Evolutionary conservation across 1,284 basidiomycete genomes (phyloP), one percentile per base, ranked within the genome.

Genomic region (Trametes sp.): DNA sequence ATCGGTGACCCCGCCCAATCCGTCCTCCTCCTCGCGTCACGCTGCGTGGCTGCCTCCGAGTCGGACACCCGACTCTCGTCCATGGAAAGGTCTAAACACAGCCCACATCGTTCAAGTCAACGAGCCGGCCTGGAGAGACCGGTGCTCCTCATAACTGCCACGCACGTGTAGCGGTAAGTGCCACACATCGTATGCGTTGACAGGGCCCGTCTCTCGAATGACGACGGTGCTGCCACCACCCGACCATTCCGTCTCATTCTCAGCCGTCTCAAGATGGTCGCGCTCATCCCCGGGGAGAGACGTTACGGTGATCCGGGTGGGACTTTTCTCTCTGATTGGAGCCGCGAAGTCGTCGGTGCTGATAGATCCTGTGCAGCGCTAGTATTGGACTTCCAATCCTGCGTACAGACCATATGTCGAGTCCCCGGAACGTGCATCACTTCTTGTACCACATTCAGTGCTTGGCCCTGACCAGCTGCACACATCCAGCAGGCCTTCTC

Each of bases 1-100:
- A 72, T 73, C 72, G 59, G 70, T 73, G 52, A 64, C 67, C 36
- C 31, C 24, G 26, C 60, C 59, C 44, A 50, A 49, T 46, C 33
- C 49, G 29, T 48, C 26, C 58, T 24, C n/a, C 50, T 54, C 38
- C 49, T 19, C 36, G 23, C 24, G 48, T 52, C 36, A 51, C 54
- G 45, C 28, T 31, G 33, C 35, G 49, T 26, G 11, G 7, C 24
- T 26, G 16, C 23, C 56, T 54, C n/a, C 35, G 26, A 42, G 10
- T 11, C 54, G n/a, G 23, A 7, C n/a, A 28, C 31, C n/a, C 35
- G 48, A n/a, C n/a, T n/a, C n/a, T 28, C 24, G 31, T 42, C 46
- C 33, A 36, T 45, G 44, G 41, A 14, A 35, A 7, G 2, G 26
- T 41, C 13, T 44, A 53, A n/a, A n/a, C 42, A 50, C 52, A 54